These are phyloP conservation scores for Cerrena zonata DNA, from an alignment of 1,284 basidiomycete genomes.

Conservation along the genomic window DNA sequence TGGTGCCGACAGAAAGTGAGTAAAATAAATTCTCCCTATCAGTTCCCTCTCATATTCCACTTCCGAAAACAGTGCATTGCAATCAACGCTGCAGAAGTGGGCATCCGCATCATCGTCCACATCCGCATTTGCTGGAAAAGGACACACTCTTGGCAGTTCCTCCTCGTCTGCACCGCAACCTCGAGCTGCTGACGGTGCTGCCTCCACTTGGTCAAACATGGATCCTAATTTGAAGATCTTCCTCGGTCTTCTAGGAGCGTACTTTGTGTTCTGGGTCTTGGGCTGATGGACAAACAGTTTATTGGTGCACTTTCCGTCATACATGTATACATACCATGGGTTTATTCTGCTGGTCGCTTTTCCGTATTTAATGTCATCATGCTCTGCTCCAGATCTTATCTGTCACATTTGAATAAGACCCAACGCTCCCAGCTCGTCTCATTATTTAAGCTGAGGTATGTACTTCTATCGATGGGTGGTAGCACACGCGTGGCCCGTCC, in stretches of 20 bases:
- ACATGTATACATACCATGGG: too few relatives aligned
- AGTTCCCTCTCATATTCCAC: neutral
- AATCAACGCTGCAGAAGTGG: conserved; percentile 50
- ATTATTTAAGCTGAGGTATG: too few relatives aligned
- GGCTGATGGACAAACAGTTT: conserved; percentile 14
- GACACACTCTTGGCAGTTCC: conserved; percentile 61
- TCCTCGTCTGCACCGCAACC: conserved; percentile 24
- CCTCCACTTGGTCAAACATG: conserved; percentile 40
- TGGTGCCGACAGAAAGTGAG: conserved; percentile 63
- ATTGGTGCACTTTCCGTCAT: too few relatives aligned
- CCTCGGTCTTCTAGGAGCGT: conserved; percentile 53
- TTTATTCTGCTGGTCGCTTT: too few relatives aligned
- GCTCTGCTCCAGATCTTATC: too few relatives aligned
- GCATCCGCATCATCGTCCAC: conserved; percentile 33
- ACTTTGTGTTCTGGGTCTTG: conserved; percentile 59
- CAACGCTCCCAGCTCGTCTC: too few relatives aligned
- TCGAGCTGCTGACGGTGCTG: conserved; percentile 11
- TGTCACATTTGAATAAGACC: too few relatives aligned
- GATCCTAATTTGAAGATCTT: conserved; percentile 64
- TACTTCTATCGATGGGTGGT: too few relatives aligned
- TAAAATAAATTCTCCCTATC: conserved; percentile 5
- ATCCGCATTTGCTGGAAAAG: conserved; percentile 59
- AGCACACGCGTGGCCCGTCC: too few relatives aligned
- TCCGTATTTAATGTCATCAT: too few relatives aligned
- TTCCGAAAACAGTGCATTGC: conserved; percentile 43